Base-by-base conservation (phyloP, 2,329 filamentous ascomycete species). In the Pseudophaeomoniella oleicola region DNA sequence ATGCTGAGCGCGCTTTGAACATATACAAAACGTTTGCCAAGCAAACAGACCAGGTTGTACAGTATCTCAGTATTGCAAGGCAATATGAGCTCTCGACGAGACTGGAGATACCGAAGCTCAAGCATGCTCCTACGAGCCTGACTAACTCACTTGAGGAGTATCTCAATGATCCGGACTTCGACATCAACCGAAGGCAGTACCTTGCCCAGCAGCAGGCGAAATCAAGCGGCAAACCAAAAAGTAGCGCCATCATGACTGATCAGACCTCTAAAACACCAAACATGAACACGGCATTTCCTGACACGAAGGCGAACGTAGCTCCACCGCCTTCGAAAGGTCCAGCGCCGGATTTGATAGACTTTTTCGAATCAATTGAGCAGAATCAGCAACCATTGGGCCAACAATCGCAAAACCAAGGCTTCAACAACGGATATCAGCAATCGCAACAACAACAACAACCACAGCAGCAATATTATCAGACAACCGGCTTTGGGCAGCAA, bases 91-190 rank as follows among this genome's bases (percentile, higher is more conserved):
- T 87, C 53, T 84, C 87, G 44, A 98, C 90, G 4, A 71, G 88
- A 42, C 72, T 98, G 29, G 85, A 94, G 52, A 92, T 98, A 5
- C 90, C 90, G 6, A 94, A 94, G 63, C 71, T 98, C 46, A 96
- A 94, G 63, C 90, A 98, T 55, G 90, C 90, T 4, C 92, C 90
- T 1, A 87, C 92, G 1, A 93, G 90, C 52, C 62, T 98, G 36
- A 83, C 84, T 12, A 78, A 78, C 16, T 85, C 93, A 38, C 69
- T 98, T 16, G 86, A 96, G 55, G 90, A 98, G 47, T 96, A 98
- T 53, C 65, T 98, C 32, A 79, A 87, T 44, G 90, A 98, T 50
- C 78, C 85, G 3, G 90, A 98, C 56, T 98, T 98, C 50, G 90
- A 98, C 49, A 72, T 87, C 38, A 90, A 96, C 49, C 73, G 90